These are phyloP conservation scores for Fonsecaea multimorphosa DNA, from an alignment of 2,329 filamentous ascomycete genomes.

Conservation along the genomic window DNA sequence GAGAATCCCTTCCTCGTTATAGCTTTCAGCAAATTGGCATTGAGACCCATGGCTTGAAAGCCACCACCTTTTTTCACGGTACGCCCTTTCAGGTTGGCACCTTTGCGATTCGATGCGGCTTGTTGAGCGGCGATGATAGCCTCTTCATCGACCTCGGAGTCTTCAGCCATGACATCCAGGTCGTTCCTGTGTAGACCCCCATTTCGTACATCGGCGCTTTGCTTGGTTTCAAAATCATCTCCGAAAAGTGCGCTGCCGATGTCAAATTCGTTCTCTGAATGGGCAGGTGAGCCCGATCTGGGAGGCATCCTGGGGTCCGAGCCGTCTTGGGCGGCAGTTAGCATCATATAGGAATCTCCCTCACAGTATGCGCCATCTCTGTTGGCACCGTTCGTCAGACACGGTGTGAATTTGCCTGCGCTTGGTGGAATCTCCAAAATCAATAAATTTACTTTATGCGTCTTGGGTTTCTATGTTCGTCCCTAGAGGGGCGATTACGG, in stretches of 20 bases:
- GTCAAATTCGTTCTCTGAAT: constrained; percentile 89
- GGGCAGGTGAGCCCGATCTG: constrained; percentile 73
- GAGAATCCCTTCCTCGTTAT: constrained; percentile 94
- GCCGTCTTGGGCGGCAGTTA: not conserved
- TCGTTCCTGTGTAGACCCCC: constrained; percentile 40
- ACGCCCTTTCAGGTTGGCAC: constrained; percentile 79
- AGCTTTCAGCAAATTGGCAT: constrained; percentile 81
- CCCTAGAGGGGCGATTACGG: constrained; percentile 15
- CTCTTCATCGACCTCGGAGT: constrained; percentile 68
- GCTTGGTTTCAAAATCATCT: constrained; percentile 61
- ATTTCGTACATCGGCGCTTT: constrained; percentile 41
- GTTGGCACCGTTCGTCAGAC: not conserved
- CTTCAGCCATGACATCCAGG: constrained; percentile 56
- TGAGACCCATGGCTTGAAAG: constrained; percentile 93
- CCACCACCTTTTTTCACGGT: constrained; percentile 93
- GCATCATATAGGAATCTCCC: not conserved
- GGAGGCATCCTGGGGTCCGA: constrained; percentile 24
- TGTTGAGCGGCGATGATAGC: constrained; percentile 90
- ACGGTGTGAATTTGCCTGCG: constrained; percentile 21
- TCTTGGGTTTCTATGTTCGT: not conserved
- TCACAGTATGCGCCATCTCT: not conserved
- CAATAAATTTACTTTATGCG: not conserved
- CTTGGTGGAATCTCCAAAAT: constrained; percentile 20
- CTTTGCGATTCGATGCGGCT: constrained; percentile 85
- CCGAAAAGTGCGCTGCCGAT: constrained; percentile 80